Base-by-base conservation (phyloP, 805 yeast genomes). In the Candida jianshihensis region DNA sequence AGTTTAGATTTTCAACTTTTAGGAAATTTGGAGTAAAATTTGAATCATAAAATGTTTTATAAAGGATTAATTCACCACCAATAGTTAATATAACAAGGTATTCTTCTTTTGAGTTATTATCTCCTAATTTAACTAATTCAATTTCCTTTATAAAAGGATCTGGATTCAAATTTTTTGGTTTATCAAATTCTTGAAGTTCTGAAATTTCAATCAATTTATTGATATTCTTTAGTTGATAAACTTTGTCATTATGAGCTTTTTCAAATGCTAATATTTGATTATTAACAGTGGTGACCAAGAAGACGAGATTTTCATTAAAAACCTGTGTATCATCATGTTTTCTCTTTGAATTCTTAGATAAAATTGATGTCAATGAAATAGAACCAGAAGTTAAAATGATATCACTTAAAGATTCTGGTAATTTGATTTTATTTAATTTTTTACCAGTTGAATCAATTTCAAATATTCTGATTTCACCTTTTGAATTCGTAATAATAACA, bases 1-100 rank as follows among this genome's bases (percentile, higher is more conserved):
- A 66, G 43, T 46, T 68, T 60, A 25, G 53, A 60, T 48, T 33
- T 19, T 47, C 63, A 53, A 46, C 40, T 68, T 72, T 49, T 60
- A 66, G 38, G 63, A 70, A 52, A 70, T 74, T 34, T 51, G 43
- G 26, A 69, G 64, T 33, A 51, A 57, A 43, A 55, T 69, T 42
- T 59, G 63, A 19, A 47, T 68, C 75, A 41, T 63, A 63, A 42
- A 59, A 75, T 25, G 78, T 61, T 46, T 75, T 77, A 55, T 87
- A 88, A 34, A 83, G 61, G 25, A 75, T 63, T 2, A 87, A 62
- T 54, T 86, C 92, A 47, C 94, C 95, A 36, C 94, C 92, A 52
- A 78, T 74, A 0, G 95, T 87, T 34, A 86, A 59, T 7, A 85
- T 65, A 0, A 87, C 69, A 39, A 88, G 56, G 53, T 77, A 77